A percentile compares a stretch with the other conserved stretches of the same genome.
Evolutionary conservation across 2,329 filamentous ascomycete species (phyloP).

Genomic region (Arthrobotrys sphaeroides): DNA sequence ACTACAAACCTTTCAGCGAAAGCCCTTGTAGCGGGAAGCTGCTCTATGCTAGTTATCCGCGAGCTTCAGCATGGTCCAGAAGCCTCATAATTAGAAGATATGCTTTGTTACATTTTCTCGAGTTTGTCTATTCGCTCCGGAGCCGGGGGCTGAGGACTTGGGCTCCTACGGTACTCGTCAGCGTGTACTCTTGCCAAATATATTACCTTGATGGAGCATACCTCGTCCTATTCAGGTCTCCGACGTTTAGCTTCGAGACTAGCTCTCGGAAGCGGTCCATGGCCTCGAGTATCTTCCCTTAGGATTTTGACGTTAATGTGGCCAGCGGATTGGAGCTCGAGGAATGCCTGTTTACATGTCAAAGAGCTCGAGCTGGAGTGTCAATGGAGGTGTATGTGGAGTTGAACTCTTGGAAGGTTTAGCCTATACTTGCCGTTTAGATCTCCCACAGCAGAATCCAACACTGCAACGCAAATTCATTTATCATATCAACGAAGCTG

Average conservation of each 20-base stretch:
- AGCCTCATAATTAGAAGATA: no score
- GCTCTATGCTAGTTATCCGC: constrained; percentile 4
- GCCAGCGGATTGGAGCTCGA: background rate
- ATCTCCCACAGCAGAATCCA: background rate
- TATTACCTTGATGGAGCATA: background rate
- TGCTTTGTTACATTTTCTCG: constrained; percentile 32
- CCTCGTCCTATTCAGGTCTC: constrained; percentile 24
- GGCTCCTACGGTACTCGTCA: constrained; percentile 5
- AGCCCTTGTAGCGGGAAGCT: constrained; percentile 31
- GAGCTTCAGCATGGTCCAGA: background rate
- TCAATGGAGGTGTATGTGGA: no score
- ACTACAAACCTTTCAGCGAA: constrained; percentile 34
- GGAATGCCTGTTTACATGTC: background rate
- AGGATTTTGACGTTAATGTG: background rate
- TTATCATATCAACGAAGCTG: no score
- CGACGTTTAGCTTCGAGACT: constrained; percentile 50
- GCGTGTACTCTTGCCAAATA: no score
- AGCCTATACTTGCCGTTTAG: constrained; percentile 5
- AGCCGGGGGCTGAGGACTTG: constrained; percentile 39
- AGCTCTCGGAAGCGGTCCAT: constrained; percentile 49
- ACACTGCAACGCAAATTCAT: background rate
- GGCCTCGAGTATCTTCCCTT: background rate
- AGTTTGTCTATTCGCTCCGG: constrained; percentile 16
- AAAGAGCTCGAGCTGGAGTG: background rate
- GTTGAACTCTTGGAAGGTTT: constrained; percentile 23